Evolutionary conservation across 495 filamentous ascomycete genomes (phyloP).

Genomic region (Penicillium daleae): DNA sequence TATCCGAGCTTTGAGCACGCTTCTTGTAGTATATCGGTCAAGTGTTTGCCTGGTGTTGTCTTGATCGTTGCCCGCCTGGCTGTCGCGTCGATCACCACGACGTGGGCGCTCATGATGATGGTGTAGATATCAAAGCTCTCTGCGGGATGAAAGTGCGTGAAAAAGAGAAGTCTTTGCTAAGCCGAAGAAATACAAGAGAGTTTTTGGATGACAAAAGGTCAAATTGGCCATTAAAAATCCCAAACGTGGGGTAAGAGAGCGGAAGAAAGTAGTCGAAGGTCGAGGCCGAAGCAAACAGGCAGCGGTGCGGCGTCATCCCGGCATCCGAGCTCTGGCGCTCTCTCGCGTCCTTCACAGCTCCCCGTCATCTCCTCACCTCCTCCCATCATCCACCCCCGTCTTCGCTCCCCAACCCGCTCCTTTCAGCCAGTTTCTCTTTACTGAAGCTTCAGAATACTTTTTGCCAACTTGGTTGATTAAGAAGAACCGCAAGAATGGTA

Average conservation of each 20-base stretch:
- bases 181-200: background rate
- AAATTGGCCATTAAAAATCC: background rate
- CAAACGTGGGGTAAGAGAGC: conserved; percentile 23
- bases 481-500: conserved; percentile 36
- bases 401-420: conserved; percentile 19
- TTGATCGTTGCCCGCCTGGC: conserved; percentile 77
- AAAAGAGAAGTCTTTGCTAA: background rate
- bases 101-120: conserved; percentile 76
- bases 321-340: conserved; percentile 43
- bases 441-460: conserved; percentile 20
- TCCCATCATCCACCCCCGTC: conserved; percentile 29
- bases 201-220: background rate
- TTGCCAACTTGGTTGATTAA: conserved; percentile 21
- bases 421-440: conserved; percentile 5
- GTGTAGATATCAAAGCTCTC: conserved; percentile 1
- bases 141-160: background rate
- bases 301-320: conserved; percentile 55
- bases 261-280: conserved; percentile 36
- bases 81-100: conserved; percentile 82
- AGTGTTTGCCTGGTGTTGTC: conserved; percentile 74
- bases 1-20: conserved; percentile 80
- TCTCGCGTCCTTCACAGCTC: conserved; percentile 38
- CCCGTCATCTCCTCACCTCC: conserved; percentile 39
- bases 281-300: conserved; percentile 36
- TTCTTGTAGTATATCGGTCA: conserved; percentile 83